A percentile compares a stretch with the other conserved stretches of the same genome.
Conservation (phyloP, 2,329 filamentous ascomycete species). For the Cordyceps javanica region DNA sequence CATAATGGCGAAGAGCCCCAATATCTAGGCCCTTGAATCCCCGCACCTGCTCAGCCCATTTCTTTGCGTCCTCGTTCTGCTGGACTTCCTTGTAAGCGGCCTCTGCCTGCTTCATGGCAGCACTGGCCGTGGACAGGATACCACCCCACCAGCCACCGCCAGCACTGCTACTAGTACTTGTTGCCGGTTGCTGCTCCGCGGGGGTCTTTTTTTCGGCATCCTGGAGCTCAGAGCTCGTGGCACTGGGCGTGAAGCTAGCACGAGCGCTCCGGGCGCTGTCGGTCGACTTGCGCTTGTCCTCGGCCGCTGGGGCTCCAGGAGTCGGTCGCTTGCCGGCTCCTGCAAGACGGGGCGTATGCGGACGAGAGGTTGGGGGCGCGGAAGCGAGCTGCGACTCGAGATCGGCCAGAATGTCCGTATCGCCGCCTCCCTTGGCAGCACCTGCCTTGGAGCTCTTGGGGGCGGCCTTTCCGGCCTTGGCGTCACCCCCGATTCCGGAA, state of each 20-base stretch:
- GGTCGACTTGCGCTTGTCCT: slow-evolving; percentile 73
- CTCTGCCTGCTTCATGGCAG: slow-evolving; percentile 83
- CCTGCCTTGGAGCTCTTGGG: slow-evolving; percentile 40
- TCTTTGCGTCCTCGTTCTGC: slow-evolving; percentile 91
- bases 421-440: slow-evolving; percentile 41
- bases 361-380: slow-evolving; percentile 65
- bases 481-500: slow-evolving; percentile 52
- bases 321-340: slow-evolving; percentile 38
- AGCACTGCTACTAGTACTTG: too few relatives aligned
- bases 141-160: slow-evolving; percentile 88
- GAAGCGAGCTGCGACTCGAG: slow-evolving; percentile 67
- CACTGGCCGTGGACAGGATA: slow-evolving; percentile 65
- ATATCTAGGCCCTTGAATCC: slow-evolving; percentile 60
- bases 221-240: slow-evolving; percentile 55
- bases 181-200: slow-evolving; percentile 35
- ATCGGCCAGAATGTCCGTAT: slow-evolving; percentile 79
- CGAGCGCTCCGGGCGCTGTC: slow-evolving; percentile 70
- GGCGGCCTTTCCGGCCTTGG: slow-evolving; percentile 41
- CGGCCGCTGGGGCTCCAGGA: slow-evolving; percentile 49
- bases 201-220: slow-evolving; percentile 48
- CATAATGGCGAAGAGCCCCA: slow-evolving; percentile 55
- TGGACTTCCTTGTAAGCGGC: slow-evolving; percentile 91
- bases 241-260: slow-evolving; percentile 64
- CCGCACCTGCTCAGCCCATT: slow-evolving; percentile 90
- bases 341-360: slow-evolving; percentile 73